Conservation (phyloP, 768 basidiomycete genomes). For the Auriscalpium orientale region DNA sequence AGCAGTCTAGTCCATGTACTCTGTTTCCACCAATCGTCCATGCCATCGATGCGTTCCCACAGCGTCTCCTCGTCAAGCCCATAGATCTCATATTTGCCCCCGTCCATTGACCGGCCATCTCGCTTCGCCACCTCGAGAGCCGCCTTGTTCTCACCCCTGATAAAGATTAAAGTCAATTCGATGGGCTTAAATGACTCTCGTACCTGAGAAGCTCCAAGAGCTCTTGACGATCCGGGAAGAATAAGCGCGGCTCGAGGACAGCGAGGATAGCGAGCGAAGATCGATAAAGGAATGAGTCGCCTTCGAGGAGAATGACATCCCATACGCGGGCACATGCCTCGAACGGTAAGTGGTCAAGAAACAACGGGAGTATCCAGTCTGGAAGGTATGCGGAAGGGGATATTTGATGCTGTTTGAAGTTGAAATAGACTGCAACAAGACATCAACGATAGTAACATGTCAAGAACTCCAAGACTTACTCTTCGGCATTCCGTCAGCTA, state of each 20-base stretch:
- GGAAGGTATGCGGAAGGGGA: constrained; percentile 78
- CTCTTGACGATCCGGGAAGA: constrained; percentile 80
- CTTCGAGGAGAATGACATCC: constrained; percentile 83
- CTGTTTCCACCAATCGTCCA: constrained; percentile 93
- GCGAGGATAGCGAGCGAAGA: constrained; percentile 76
- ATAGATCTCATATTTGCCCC: constrained; percentile 81
- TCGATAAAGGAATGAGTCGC: constrained; percentile 85
- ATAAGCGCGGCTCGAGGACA: constrained; percentile 76
- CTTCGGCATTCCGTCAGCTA: constrained; percentile 92
- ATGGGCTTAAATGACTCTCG: constrained; percentile 3
- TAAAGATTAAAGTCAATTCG: constrained; percentile 2
- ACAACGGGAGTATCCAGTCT: constrained; percentile 76
- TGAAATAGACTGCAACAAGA: constrained; percentile 69
- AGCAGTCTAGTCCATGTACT: constrained; percentile 81
- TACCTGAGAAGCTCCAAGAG: constrained; percentile 73
- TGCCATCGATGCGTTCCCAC: constrained; percentile 74
- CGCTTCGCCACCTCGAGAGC: constrained; percentile 76
- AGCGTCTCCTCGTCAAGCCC: constrained; percentile 78
- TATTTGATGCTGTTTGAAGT: constrained; percentile 90
- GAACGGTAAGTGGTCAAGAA: constrained; percentile 82
- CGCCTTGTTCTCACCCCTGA: constrained; percentile 75
- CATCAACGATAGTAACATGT: not conserved
- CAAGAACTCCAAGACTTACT: constrained; percentile 37
- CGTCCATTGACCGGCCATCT: constrained; percentile 53
- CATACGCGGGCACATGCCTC: constrained; percentile 85